Conservation (phyloP, 192 early-diverging fungal species). For the Coemansia sp. region DNA sequence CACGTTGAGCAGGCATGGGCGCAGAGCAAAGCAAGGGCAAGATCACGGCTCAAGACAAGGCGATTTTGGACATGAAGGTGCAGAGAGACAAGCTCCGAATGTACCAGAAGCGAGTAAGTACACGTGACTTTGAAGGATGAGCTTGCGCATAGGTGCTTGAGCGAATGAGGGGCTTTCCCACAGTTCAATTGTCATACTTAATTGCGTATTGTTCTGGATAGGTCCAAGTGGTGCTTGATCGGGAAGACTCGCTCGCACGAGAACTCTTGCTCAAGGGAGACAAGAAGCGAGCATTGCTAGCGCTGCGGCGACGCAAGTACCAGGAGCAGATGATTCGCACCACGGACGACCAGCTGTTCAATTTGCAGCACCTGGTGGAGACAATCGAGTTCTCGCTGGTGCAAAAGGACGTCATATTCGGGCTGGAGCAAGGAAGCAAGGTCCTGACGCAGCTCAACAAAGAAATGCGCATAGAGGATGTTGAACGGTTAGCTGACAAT, state of each 20-base stretch:
- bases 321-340: conserved; percentile 84
- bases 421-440: conserved; percentile 79
- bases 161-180: neutral
- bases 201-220: conserved; percentile 21
- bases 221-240: conserved; percentile 76
- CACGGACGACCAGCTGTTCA: conserved; percentile 85
- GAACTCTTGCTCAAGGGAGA: conserved; percentile 69
- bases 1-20: conserved; percentile 45
- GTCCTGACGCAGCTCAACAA: conserved; percentile 74
- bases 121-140: neutral
- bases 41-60: conserved; percentile 85
- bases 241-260: conserved; percentile 78
- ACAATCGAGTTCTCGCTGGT: conserved; percentile 91
- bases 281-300: conserved; percentile 78
- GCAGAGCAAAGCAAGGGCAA: conserved; percentile 49
- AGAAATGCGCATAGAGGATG: conserved; percentile 84
- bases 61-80: conserved; percentile 92
- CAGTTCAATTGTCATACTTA: neutral
- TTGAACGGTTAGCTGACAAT: conserved; percentile 93
- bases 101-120: conserved; percentile 82
- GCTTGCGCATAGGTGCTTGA: neutral
- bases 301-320: conserved; percentile 94
- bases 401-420: conserved; percentile 84
- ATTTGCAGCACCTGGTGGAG: conserved; percentile 80
- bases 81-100: conserved; percentile 92